phyloP scores from a whole-genome alignment of 805 yeast genomes.

The Clavispora vitiphila region DNA sequence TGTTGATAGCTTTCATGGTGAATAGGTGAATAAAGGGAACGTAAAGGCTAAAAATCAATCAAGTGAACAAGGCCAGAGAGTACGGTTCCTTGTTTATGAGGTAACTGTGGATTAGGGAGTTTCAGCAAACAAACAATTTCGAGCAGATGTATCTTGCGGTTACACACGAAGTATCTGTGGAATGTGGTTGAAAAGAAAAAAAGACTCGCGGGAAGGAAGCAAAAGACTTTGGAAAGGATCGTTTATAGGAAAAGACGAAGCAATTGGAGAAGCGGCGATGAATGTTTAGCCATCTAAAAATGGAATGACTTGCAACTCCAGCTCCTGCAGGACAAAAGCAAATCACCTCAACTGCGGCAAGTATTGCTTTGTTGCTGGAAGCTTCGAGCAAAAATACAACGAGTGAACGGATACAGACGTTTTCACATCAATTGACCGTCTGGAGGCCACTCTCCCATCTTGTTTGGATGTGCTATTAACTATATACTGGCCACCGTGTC shows the following conservation, averaged over 20 bases:
- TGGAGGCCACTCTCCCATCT: no score
- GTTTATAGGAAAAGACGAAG: not conserved
- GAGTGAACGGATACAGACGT: no score
- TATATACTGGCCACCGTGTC: not conserved
- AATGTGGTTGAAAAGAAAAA: no score
- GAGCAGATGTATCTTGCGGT: not conserved
- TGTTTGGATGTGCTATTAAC: not conserved
- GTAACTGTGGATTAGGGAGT: not conserved
- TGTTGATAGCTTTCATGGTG: conserved; percentile 27
- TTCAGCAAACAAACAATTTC: not conserved
- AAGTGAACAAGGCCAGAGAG: not conserved
- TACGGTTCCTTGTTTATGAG: not conserved
- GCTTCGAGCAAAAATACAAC: not conserved
- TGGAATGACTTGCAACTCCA: conserved; percentile 15
- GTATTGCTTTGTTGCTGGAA: not conserved
- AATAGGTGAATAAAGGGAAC: not conserved
- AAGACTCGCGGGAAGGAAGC: not conserved
- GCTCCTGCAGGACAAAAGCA: not conserved
- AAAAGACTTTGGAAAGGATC: not conserved
- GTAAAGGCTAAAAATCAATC: not conserved
- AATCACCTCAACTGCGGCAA: not conserved
- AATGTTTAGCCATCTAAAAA: conserved; percentile 8
- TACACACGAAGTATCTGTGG: not conserved
- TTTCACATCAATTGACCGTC: no score
- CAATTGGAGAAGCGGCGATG: not conserved